These are phyloP conservation scores for Abrus pulchellus DNA, from an alignment of 306 rosid genomes.

Conservation along the genomic window DNA sequence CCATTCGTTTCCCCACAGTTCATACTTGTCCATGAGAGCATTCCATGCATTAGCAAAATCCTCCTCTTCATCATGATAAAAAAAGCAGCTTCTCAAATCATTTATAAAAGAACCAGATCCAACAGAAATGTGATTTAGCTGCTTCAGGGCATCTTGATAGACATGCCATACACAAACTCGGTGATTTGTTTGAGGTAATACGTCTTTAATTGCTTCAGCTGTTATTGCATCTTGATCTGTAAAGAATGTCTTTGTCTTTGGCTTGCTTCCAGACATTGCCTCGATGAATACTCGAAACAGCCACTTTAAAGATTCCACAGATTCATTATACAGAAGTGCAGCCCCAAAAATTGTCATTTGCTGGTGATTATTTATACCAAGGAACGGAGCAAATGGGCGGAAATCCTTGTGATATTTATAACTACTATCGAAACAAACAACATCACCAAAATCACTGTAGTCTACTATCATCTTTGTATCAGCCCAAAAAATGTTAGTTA, in stretches of 20 bases:
- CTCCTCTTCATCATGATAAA: slow-evolving; percentile 62
- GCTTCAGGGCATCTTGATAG: slow-evolving; percentile 62
- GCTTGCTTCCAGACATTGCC: slow-evolving; percentile 67
- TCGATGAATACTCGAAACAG: slow-evolving; percentile 57
- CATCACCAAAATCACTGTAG: slow-evolving; percentile 68
- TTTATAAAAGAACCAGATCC: slow-evolving; percentile 53
- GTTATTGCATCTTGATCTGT: slow-evolving; percentile 57
- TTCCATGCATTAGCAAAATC: slow-evolving; percentile 69
- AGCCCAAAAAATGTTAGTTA: slow-evolving; percentile 68
- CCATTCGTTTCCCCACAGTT: slow-evolving; percentile 65
- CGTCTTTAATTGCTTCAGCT: slow-evolving; percentile 54
- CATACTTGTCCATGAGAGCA: slow-evolving; percentile 53
- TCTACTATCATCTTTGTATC: slow-evolving; percentile 68
- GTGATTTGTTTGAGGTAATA: slow-evolving; percentile 51
- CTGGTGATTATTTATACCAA: slow-evolving; percentile 69
- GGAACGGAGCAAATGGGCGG: slow-evolving; percentile 58
- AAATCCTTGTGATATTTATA: slow-evolving; percentile 55
- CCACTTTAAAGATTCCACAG: slow-evolving; percentile 67
- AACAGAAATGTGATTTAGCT: slow-evolving; percentile 47
- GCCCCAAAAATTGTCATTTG: slow-evolving; percentile 66
- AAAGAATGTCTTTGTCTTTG: slow-evolving; percentile 68
- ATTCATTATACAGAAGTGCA: slow-evolving; percentile 62
- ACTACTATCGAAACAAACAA: slow-evolving; percentile 69
- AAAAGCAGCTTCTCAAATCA: slow-evolving; percentile 64
- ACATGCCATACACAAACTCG: slow-evolving; percentile 66